Conservation (phyloP, 805 yeast genomes). For the Isabelozyma rhagii region DNA sequence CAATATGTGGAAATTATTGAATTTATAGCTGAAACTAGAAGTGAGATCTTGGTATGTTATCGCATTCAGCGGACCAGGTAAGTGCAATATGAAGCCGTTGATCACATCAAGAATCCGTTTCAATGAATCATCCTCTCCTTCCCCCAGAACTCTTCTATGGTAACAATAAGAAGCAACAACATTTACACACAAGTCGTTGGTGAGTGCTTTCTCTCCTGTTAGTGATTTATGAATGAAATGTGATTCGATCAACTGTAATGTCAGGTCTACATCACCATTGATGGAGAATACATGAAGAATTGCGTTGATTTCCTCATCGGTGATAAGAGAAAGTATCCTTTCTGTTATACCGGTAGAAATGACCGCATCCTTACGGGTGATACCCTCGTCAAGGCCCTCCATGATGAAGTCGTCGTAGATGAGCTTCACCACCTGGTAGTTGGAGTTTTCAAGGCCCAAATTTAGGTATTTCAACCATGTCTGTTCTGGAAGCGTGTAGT, state of each 20-base stretch:
- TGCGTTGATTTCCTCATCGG: slow-evolving; percentile 18
- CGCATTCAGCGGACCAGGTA: not conserved
- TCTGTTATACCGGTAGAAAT: slow-evolving; percentile 2
- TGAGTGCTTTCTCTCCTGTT: slow-evolving; percentile 30
- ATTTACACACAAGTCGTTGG: slow-evolving; percentile 28
- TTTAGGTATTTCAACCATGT: slow-evolving; percentile 22
- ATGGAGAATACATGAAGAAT: slow-evolving; percentile 29
- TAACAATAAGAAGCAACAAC: slow-evolving; percentile 36
- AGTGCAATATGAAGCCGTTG: slow-evolving; percentile 15
- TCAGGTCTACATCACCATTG: slow-evolving; percentile 36
- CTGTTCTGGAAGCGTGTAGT: slow-evolving; percentile 2
- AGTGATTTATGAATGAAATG: slow-evolving; percentile 30
- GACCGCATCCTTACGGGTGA: slow-evolving; percentile 23
- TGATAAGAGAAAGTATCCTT: slow-evolving; percentile 12
- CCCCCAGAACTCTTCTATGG: slow-evolving; percentile 5
- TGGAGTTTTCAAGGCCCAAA: slow-evolving; percentile 18
- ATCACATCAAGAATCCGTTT: slow-evolving; percentile 30
- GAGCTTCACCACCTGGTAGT: slow-evolving; percentile 24
- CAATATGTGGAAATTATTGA: not conserved
- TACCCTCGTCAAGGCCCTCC: slow-evolving; percentile 19
- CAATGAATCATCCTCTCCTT: slow-evolving; percentile 21
- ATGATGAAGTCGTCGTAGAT: slow-evolving; percentile 28
- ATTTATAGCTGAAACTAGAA: not conserved
- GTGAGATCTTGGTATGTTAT: not conserved
- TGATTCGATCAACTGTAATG: slow-evolving; percentile 31